phyloP scores from a whole-genome alignment of 345 rosid species.

The Anacardium occidentale region DNA sequence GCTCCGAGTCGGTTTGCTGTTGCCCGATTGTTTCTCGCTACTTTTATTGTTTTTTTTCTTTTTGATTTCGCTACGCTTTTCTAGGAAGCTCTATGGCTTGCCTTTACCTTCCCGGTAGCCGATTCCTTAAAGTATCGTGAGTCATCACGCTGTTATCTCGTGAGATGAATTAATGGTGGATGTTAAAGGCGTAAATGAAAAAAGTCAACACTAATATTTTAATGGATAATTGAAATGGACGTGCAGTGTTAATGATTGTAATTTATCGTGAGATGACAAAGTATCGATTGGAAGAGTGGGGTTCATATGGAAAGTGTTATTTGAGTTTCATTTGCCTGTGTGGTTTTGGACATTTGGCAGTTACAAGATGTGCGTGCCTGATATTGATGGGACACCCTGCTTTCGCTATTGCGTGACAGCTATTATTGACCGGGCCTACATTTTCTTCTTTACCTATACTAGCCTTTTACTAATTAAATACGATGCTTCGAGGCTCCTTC shows the following conservation, averaged over 20 bases:
- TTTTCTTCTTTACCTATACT: not conserved
- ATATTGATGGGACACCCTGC: not conserved
- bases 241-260: not conserved
- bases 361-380: not conserved
- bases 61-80: conserved; percentile 18
- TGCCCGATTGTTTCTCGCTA: conserved; percentile 19
- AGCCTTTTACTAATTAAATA: not conserved
- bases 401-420: conserved; percentile 13
- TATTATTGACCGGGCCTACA: not conserved
- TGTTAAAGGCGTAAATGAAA: not conserved
- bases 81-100: conserved; percentile 9
- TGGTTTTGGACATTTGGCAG: conserved; percentile 8
- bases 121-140: conserved; percentile 11
- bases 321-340: no score
- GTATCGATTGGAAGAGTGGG: conserved; percentile 17
- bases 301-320: not conserved
- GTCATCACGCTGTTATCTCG: conserved; percentile 2
- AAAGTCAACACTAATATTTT: not conserved
- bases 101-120: conserved; percentile 24
- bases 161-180: conserved; percentile 9
- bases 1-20: conserved; percentile 24
- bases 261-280: conserved; percentile 4
- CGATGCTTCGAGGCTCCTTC: not conserved
- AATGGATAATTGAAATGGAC: not conserved
- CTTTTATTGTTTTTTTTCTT: not conserved